Percentiles rank a stretch among this genome's conserved stretches.
phyloP scores from a whole-genome alignment of 2,329 filamentous ascomycete genomes.

The Daldinia sp. region DNA sequence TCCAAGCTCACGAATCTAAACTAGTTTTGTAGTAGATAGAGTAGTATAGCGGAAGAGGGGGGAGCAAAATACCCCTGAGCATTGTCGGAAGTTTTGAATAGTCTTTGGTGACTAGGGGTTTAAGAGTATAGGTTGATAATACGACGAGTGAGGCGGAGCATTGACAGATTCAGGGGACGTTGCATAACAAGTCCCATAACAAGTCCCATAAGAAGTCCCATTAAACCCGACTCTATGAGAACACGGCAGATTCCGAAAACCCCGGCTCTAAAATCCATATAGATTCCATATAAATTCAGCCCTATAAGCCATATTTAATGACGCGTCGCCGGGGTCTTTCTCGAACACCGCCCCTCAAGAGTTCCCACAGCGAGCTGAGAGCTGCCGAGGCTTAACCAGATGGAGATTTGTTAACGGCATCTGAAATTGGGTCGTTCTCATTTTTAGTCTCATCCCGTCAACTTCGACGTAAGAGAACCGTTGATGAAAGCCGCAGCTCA shows the following conservation, averaged over 20 bases:
- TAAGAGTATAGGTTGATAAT: slow-evolving; percentile 9
- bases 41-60: background rate
- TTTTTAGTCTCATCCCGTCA: background rate
- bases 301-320: slow-evolving; percentile 17
- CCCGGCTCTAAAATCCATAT: slow-evolving; percentile 8
- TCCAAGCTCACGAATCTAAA: background rate
- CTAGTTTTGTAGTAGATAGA: slow-evolving; percentile 3
- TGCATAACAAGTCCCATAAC: slow-evolving; percentile 8
- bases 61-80: slow-evolving; percentile 3
- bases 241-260: slow-evolving; percentile 17
- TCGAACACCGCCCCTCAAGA: slow-evolving; percentile 11
- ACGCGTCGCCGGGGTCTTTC: slow-evolving; percentile 12
- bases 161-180: slow-evolving; percentile 10
- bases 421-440: background rate
- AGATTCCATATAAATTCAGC: slow-evolving; percentile 23
- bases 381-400: background rate
- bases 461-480: slow-evolving; percentile 10
- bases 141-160: slow-evolving; percentile 33
- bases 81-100: background rate
- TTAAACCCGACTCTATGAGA: slow-evolving; percentile 11
- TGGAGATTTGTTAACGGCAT: background rate
- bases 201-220: background rate
- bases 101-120: background rate
- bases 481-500: slow-evolving; percentile 9
- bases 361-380: background rate